A percentile compares a stretch with the other conserved stretches of the same genome.
phyloP scores from a whole-genome alignment of 306 rosid genomes.

The Cicer judaicum region DNA sequence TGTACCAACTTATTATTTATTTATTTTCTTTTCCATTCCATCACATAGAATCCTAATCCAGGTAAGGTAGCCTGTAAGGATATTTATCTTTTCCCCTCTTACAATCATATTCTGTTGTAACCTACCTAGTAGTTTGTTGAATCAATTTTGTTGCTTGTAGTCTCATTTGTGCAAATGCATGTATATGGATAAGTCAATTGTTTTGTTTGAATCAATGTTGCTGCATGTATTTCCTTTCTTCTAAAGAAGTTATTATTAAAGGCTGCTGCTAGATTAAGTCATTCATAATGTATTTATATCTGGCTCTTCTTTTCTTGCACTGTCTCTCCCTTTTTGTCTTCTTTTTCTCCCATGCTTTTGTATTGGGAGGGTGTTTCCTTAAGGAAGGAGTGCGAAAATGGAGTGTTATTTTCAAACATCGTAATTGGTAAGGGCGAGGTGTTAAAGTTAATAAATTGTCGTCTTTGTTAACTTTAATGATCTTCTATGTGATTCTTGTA shows the following conservation, averaged over 20 bases:
- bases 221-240: constrained; percentile 41
- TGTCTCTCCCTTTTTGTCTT: background rate
- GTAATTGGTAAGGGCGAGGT: background rate
- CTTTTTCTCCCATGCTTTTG: background rate
- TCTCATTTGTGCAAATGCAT: constrained; percentile 46
- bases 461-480: constrained; percentile 2
- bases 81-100: constrained; percentile 33
- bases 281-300: background rate
- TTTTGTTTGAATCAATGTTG: constrained; percentile 39
- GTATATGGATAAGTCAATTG: constrained; percentile 45
- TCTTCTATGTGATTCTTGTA: background rate
- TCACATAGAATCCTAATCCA: constrained; percentile 37
- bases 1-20: constrained; percentile 31
- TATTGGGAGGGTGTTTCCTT: constrained; percentile 24
- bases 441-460: background rate
- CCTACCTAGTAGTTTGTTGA: constrained; percentile 44
- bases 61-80: constrained; percentile 33
- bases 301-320: constrained; percentile 21
- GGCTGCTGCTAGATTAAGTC: background rate
- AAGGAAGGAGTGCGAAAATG: background rate
- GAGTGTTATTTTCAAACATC: background rate
- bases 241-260: background rate
- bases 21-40: constrained; percentile 36
- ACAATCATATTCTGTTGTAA: constrained; percentile 33
- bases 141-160: constrained; percentile 49